A percentile compares a stretch with the other conserved stretches of the same genome.
Evolutionary conservation across 441 rosid genomes (phyloP).

Genomic region (Codiaeum variegatum): DNA sequence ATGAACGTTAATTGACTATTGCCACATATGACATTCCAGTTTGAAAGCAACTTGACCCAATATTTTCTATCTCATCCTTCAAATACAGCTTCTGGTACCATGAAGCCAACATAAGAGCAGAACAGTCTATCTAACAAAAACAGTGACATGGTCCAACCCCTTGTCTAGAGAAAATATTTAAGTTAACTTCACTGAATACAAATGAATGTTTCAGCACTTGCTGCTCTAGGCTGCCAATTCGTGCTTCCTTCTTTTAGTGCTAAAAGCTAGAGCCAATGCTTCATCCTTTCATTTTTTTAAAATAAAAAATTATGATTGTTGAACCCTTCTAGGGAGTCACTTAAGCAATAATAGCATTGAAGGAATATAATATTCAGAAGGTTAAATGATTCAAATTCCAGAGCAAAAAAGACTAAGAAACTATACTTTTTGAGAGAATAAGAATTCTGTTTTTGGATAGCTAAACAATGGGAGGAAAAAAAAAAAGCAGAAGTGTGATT

Average conservation of each 20-base stretch:
- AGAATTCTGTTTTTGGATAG: too few species aligned
- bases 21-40: too few species aligned
- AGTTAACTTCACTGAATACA: background rate
- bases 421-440: background rate
- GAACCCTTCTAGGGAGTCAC: background rate
- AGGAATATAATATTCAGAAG: background rate
- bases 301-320: background rate
- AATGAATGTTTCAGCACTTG: background rate
- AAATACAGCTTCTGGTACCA: background rate
- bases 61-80: background rate
- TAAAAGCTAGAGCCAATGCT: background rate
- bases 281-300: background rate
- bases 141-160: constrained; percentile 2
- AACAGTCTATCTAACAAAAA: background rate
- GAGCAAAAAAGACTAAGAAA: background rate
- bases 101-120: background rate
- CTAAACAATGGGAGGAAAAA: too few species aligned
- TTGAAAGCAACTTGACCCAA: background rate
- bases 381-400: background rate
- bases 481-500: background rate
- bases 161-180: background rate
- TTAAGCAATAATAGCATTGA: background rate
- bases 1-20: background rate
- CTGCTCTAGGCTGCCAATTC: background rate
- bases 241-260: background rate